Evolutionary conservation across 176 grass and related monocot genomes (phyloP), one percentile per base, ranked within the genome.

Genomic region (Typha latifolia): DNA sequence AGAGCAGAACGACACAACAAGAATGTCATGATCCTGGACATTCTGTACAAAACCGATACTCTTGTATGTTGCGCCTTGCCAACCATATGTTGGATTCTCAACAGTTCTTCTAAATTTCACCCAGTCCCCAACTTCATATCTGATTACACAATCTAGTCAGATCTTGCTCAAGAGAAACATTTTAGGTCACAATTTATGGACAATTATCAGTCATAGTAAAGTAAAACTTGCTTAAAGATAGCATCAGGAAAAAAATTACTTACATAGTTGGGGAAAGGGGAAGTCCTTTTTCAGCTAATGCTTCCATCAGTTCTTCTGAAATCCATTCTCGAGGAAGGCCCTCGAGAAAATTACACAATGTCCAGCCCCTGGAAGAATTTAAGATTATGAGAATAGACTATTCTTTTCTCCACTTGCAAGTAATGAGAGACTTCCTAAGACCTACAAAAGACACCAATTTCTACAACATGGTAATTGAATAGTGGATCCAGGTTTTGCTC

Each of bases 241-340:
- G 37, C 9, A 74, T 51, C 49, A 73, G 12, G 61, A 16, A 27
- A 73, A 16, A 49, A 76, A 63, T 68, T 68, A 15, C 84, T 87
- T 99, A 99, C 95, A 90, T 84, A 65, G 89, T 99, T 77, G 95
- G 86, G 34, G 95, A 94, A 27, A 94, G 89, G 74, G 90, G 81
- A 85, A 99, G 86, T 71, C 89, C 89, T 83, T 84, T 99, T 51
- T 87, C 86, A 69, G 79, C 78, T 64, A 99, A 83, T 61, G 86
- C 85, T 85, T 99, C 95, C 84, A 99, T 90, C 66, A 99, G 74
- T 64, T 93, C 95, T 83, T 99, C 95, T 68, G 84, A 93, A 82
- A 99, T 99, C 95, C 95, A 99, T 84, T 90, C 95, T 81, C 95
- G 83, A 79, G 95, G 95, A 32, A 99, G 87, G 75, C 84, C 80